Conservation (phyloP, 805 yeast species). For the Candida hungchunana region DNA sequence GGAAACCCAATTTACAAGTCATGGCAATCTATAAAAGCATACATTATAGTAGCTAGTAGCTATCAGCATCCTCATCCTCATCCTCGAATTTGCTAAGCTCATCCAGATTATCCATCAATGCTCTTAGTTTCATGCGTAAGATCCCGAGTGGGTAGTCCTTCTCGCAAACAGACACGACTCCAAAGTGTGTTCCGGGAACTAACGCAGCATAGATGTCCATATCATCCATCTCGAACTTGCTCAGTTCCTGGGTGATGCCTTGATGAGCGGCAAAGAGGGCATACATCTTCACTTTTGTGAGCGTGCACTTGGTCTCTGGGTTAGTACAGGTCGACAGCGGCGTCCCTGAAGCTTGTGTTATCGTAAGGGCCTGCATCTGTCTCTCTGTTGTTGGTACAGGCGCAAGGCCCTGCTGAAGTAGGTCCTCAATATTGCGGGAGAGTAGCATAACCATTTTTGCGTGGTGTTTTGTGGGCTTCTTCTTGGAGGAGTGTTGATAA, state of each 20-base stretch:
- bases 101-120: conserved; percentile 10
- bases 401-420: conserved; percentile 14
- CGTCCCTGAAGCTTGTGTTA: conserved; percentile 16
- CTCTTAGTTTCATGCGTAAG: conserved; percentile 17
- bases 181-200: conserved; percentile 18
- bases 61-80: conserved; percentile 6
- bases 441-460: conserved; percentile 18
- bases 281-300: conserved; percentile 20
- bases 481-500: too few species aligned
- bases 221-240: conserved; percentile 9
- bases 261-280: conserved; percentile 14
- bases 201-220: conserved; percentile 6
- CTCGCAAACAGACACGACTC: conserved; percentile 21
- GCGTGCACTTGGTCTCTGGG: too few species aligned
- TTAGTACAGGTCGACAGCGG: conserved; percentile 15
- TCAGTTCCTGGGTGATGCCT: conserved; percentile 8
- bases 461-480: background rate
- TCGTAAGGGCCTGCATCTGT: conserved; percentile 14
- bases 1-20: too few species aligned
- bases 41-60: background rate
- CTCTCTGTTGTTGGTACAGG: conserved; percentile 18
- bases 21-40: background rate
- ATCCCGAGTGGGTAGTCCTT: conserved; percentile 24
- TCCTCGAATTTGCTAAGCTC: conserved; percentile 23
- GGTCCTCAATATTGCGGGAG: conserved; percentile 17